Evolutionary conservation across 495 filamentous ascomycete species (phyloP).

Genomic region (Aspergillus ostianus): DNA sequence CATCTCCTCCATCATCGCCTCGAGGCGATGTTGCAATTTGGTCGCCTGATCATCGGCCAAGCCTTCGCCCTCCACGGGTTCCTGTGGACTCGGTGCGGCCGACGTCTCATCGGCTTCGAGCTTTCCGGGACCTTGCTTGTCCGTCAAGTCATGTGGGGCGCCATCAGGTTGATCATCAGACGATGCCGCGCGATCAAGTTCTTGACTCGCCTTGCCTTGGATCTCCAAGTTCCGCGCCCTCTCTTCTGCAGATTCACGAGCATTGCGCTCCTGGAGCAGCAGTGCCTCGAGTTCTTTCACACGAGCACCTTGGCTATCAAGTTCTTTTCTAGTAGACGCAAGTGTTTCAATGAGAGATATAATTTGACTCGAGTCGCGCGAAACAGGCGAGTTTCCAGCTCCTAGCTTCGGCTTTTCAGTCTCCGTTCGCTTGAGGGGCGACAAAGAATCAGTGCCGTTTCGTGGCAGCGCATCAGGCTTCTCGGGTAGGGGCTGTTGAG

Average conservation of each 20-base stretch:
- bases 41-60: slow-evolving; percentile 31
- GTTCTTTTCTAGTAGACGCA: slow-evolving; percentile 71
- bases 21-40: slow-evolving; percentile 68
- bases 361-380: slow-evolving; percentile 70
- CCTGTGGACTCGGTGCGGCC: slow-evolving; percentile 28
- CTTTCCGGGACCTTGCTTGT: slow-evolving; percentile 15
- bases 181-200: slow-evolving; percentile 27
- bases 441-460: slow-evolving; percentile 40
- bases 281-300: slow-evolving; percentile 80
- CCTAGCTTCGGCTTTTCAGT: slow-evolving; percentile 68
- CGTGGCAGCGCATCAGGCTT: slow-evolving; percentile 71
- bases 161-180: slow-evolving; percentile 32
- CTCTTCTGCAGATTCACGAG: slow-evolving; percentile 80
- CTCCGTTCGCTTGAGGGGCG: slow-evolving; percentile 66
- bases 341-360: slow-evolving; percentile 78
- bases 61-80: slow-evolving; percentile 31
- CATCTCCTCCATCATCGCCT: slow-evolving; percentile 80
- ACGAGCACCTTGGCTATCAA: slow-evolving; percentile 73
- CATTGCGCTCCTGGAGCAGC: slow-evolving; percentile 73
- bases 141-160: slow-evolving; percentile 9
- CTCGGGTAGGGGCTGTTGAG: slow-evolving; percentile 85
- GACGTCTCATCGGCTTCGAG: slow-evolving; percentile 9
- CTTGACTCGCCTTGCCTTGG: slow-evolving; percentile 25
- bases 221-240: slow-evolving; percentile 68
- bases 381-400: slow-evolving; percentile 58